phyloP scores from a whole-genome alignment of 2,329 filamentous ascomycete species.

The Pseudocercospora pini-densiflorae region DNA sequence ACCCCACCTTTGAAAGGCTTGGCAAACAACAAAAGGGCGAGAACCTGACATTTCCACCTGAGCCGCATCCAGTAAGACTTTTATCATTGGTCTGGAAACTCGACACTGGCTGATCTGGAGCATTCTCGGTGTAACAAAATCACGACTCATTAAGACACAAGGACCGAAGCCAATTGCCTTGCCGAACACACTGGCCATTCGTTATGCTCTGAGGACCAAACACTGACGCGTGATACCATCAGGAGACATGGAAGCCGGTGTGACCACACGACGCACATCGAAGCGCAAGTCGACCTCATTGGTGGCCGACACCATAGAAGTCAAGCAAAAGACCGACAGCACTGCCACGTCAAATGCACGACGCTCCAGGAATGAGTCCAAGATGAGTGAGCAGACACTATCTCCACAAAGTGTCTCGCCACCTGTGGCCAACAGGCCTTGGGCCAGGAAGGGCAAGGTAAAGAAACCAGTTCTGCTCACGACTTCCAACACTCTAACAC shows the following conservation, averaged over 20 bases:
- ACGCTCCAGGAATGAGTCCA: background rate
- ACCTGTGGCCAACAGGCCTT: slow-evolving; percentile 12
- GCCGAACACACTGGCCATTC: background rate
- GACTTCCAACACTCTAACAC: background rate
- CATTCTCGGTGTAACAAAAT: background rate
- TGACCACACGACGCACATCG: slow-evolving; percentile 3
- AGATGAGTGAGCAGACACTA: background rate
- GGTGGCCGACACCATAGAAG: slow-evolving; percentile 22
- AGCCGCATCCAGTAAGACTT: background rate
- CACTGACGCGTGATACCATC: background rate
- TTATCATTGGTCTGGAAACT: background rate
- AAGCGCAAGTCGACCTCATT: slow-evolving; percentile 17
- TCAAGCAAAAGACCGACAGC: slow-evolving; percentile 20
- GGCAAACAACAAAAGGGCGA: background rate
- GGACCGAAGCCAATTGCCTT: background rate
- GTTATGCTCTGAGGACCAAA: background rate
- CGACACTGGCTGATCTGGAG: background rate
- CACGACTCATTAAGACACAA: background rate
- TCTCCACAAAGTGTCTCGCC: background rate
- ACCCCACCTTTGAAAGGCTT: background rate
- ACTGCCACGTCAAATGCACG: slow-evolving; percentile 8
- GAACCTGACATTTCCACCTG: background rate
- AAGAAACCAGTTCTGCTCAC: background rate
- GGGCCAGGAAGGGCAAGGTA: slow-evolving; percentile 23
- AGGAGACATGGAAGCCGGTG: background rate